A percentile compares a stretch with the other conserved stretches of the same genome.
Conservation (phyloP, 345 rosid species). For the Citrus unshiu region DNA sequence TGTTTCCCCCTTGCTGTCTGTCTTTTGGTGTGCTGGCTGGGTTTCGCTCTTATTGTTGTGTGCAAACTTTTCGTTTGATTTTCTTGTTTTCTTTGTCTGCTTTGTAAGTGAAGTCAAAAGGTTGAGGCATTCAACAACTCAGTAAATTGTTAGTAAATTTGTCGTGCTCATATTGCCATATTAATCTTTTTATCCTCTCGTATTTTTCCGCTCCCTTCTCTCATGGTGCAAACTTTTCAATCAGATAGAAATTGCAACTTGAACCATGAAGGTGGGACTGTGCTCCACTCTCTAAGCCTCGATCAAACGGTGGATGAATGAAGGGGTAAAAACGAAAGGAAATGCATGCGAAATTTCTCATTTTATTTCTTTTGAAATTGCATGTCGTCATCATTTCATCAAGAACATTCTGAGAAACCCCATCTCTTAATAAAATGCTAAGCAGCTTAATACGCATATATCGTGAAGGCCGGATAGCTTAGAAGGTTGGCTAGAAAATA, state of each 20-base stretch:
- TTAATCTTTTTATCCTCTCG: neutral
- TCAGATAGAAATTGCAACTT: slow-evolving; percentile 1
- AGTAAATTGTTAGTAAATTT: neutral
- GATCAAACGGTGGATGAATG: neutral
- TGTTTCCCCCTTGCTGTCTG: neutral
- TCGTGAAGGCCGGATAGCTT: no score
- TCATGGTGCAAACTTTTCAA: neutral
- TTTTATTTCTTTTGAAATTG: neutral
- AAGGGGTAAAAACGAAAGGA: neutral
- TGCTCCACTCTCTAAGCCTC: neutral
- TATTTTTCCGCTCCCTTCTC: neutral
- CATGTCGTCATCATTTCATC: no score
- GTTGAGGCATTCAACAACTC: slow-evolving; percentile 1
- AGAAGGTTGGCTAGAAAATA: no score
- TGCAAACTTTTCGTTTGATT: slow-evolving; percentile 4
- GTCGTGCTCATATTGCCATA: neutral
- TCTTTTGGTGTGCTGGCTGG: slow-evolving; percentile 4
- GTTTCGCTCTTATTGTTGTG: neutral
- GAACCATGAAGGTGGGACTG: neutral
- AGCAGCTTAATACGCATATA: no score
- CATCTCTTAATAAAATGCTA: no score
- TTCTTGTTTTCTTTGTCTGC: neutral
- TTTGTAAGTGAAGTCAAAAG: neutral
- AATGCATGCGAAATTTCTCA: neutral
- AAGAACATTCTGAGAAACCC: no score